phyloP scores from a whole-genome alignment of 352 stramenopile genomes.

The Globisporangium sylvaticum region DNA sequence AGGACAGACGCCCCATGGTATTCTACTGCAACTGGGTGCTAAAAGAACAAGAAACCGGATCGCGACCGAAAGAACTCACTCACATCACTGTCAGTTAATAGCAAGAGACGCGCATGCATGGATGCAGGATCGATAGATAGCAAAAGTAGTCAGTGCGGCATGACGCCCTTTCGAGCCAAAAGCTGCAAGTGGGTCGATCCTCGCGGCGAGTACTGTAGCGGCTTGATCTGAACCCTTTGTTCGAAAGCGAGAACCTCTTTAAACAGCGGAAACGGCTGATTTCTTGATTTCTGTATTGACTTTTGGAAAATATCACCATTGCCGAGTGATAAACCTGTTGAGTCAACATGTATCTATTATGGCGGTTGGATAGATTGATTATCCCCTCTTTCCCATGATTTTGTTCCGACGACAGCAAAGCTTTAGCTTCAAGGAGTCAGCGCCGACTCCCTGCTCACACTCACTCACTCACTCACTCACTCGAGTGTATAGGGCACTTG shows the following conservation, averaged over 20 bases:
- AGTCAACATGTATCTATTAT: neutral
- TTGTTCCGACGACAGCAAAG: conserved; percentile 1
- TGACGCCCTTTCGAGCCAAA: neutral
- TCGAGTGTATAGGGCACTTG: neutral
- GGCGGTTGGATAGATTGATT: neutral
- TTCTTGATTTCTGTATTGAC: neutral
- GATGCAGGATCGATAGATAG: too few species aligned
- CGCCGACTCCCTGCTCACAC: neutral
- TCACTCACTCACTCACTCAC: too few species aligned
- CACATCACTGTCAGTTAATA: neutral
- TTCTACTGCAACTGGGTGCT: neutral
- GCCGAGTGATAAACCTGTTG: neutral
- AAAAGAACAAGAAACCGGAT: neutral
- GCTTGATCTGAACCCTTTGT: neutral
- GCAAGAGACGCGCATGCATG: neutral
- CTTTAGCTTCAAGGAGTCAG: conserved; percentile 18
- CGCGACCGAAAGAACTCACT: neutral
- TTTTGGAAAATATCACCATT: neutral
- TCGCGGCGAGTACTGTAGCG: neutral
- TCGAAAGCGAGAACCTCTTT: neutral
- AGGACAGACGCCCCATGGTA: neutral
- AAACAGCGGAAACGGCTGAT: neutral
- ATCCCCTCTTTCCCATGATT: neutral
- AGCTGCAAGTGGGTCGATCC: neutral
- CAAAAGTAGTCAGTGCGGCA: neutral